Evolutionary conservation across 1,139 yeast species (phyloP), one percentile per base, ranked within the genome.

Genomic region (Nakaseomyces sp.): DNA sequence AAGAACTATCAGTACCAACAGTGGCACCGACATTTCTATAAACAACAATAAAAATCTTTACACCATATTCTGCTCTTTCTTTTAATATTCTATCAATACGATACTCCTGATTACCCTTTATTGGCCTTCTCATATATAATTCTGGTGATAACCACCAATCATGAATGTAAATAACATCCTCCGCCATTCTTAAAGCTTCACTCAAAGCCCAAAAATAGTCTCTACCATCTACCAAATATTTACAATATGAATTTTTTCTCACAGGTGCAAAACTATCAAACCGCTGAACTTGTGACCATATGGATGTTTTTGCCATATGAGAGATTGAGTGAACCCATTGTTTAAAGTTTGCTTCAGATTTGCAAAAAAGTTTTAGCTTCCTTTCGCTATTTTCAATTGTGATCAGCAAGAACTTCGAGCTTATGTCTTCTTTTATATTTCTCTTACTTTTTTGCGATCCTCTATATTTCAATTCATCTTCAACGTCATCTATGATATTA

Each of bases 131-230:
- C 66, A 93, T 69, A 56, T 93, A 91, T 9, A 91, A 63, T 61
- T 93, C 98, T 0, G 99, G 99, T 9, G 93, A 77, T 26, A 93
- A 69, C 98, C 98, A 93, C 99, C 99, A 93, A 61, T 91, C 99
- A 61, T 91, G 97, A 44, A 93, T 87, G 61, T 81, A 93, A 37
- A 93, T 83, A 1, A 85, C 93, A 67, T 91, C 98, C 55, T 81
- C 81, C 1, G 99, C 98, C 86, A 86, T 81, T 54, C 83, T 89
- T 48, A 91, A 70, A 0, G 97, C 98, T 5, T 88, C 79, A 36
- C 95, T 85, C 4, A 89, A 79, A 1, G 96, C 94, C 97, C 97
- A 93, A 67, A 87, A 84, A 63, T 93, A 86, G 63, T 93, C 98
- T 58, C 97, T 70, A 2, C 86, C 98, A 65, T 93, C 99, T 5